Conservation (phyloP, 179 eudicot species). For the Silene vulgaris region DNA sequence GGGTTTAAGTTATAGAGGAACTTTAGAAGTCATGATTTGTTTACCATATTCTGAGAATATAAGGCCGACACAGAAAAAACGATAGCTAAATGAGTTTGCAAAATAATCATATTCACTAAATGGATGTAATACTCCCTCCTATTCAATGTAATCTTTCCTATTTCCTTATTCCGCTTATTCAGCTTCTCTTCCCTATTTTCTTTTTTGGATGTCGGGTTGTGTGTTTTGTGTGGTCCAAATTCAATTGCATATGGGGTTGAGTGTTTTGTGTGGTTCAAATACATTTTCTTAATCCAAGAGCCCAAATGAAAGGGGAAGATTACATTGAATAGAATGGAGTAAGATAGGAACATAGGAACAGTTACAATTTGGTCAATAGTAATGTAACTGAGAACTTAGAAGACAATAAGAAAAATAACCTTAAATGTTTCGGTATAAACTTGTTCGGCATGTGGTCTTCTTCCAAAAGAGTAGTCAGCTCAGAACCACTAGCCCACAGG, state of each 20-base stretch:
- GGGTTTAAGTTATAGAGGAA: not conserved
- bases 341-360: not conserved
- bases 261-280: too few relatives aligned
- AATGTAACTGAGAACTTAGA: not conserved
- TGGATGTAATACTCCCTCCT: not conserved
- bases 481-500: constrained; percentile 96
- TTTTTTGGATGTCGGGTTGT: too few relatives aligned
- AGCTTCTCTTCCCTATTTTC: too few relatives aligned
- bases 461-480: constrained; percentile 68
- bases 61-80: not conserved
- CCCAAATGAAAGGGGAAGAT: too few relatives aligned
- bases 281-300: too few relatives aligned
- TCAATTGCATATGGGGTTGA: too few relatives aligned
- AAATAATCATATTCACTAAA: not conserved
- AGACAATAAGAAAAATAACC: constrained; percentile 35
- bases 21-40: not conserved
- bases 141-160: too few relatives aligned
- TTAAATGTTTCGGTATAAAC: constrained; percentile 69
- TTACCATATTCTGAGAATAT: not conserved
- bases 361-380: not conserved
- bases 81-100: not conserved
- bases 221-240: too few relatives aligned
- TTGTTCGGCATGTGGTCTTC: constrained; percentile 90
- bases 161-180: too few relatives aligned
- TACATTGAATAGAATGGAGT: too few relatives aligned